A percentile compares a stretch with the other conserved stretches of the same genome.
Evolutionary conservation across 768 basidiomycete genomes (phyloP).

Genomic region (Boletellus ananiceps): DNA sequence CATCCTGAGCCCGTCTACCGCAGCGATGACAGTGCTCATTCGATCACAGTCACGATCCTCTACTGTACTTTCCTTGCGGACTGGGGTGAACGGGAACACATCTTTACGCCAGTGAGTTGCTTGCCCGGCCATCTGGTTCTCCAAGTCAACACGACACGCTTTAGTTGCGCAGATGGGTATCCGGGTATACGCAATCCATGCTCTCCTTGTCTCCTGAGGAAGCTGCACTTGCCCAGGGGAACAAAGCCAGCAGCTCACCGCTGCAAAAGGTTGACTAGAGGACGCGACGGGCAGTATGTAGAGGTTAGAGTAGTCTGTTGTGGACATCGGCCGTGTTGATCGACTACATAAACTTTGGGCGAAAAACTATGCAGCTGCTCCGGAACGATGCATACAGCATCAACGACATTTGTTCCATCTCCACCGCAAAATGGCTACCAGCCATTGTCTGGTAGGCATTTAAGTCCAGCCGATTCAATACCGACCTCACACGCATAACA

Average conservation of each 20-base stretch:
- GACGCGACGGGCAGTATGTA: not conserved
- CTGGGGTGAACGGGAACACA: constrained; percentile 68
- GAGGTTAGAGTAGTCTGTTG: constrained; percentile 3
- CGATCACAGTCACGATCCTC: constrained; percentile 41
- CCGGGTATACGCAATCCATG: constrained; percentile 44
- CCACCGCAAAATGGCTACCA: constrained; percentile 33
- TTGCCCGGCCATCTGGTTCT: not conserved
- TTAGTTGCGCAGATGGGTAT: constrained; percentile 58
- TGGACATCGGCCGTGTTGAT: not conserved
- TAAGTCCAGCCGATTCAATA: constrained; percentile 16
- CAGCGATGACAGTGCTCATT: not conserved
- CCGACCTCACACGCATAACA: constrained; percentile 10
- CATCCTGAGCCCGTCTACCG: not conserved
- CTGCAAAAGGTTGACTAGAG: not conserved
- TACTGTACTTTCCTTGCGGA: constrained; percentile 63
- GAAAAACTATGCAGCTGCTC: constrained; percentile 67
- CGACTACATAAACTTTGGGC: constrained; percentile 50
- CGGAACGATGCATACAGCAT: constrained; percentile 57
- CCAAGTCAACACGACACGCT: not conserved
- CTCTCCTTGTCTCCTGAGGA: constrained; percentile 60
- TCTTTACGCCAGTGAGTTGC: constrained; percentile 58
- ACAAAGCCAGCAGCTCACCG: not conserved
- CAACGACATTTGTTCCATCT: constrained; percentile 36
- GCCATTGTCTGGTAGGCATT: constrained; percentile 33
- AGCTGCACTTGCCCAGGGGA: constrained; percentile 22